Percentiles rank a stretch among this genome's conserved stretches.
Evolutionary conservation across 2,329 filamentous ascomycete species (phyloP).

Genomic region (Aureobasidium namibiae): DNA sequence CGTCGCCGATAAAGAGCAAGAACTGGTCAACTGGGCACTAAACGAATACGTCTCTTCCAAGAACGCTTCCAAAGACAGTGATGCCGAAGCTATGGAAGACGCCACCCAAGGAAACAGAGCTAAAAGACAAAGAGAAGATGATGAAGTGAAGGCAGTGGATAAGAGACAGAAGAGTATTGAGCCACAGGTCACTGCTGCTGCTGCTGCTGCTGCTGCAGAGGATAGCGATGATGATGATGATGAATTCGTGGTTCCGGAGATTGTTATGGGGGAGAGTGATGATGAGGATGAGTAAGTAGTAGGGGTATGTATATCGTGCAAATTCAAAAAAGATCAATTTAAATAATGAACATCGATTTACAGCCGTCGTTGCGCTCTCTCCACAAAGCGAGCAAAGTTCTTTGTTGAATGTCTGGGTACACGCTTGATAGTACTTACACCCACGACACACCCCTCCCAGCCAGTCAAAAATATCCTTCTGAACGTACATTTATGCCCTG

Average conservation of each 20-base stretch:
- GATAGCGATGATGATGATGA: slow-evolving; percentile 26
- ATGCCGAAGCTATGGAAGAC: not conserved
- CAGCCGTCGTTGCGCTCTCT: no score
- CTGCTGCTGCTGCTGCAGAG: no score
- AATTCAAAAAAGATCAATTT: no score
- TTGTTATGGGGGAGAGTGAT: slow-evolving; percentile 26
- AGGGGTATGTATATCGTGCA: not conserved
- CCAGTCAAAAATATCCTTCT: no score
- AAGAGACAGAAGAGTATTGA: slow-evolving; percentile 9
- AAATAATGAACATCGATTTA: no score
- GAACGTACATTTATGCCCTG: no score
- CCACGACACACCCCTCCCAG: no score
- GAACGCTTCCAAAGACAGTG: not conserved
- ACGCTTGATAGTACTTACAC: no score
- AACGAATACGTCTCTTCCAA: slow-evolving; percentile 5
- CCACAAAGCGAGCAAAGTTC: no score
- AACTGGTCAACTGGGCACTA: slow-evolving; percentile 2
- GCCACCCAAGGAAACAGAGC: not conserved
- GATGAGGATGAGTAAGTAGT: slow-evolving; percentile 20
- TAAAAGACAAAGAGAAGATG: not conserved
- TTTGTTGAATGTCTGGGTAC: no score
- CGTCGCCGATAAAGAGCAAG: not conserved
- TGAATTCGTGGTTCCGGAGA: slow-evolving; percentile 29
- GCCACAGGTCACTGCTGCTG: slow-evolving; percentile 9
- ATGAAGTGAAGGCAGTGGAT: not conserved